Conservation (phyloP, 2,329 filamentous ascomycete genomes). For the Ramichloridium luteum region DNA sequence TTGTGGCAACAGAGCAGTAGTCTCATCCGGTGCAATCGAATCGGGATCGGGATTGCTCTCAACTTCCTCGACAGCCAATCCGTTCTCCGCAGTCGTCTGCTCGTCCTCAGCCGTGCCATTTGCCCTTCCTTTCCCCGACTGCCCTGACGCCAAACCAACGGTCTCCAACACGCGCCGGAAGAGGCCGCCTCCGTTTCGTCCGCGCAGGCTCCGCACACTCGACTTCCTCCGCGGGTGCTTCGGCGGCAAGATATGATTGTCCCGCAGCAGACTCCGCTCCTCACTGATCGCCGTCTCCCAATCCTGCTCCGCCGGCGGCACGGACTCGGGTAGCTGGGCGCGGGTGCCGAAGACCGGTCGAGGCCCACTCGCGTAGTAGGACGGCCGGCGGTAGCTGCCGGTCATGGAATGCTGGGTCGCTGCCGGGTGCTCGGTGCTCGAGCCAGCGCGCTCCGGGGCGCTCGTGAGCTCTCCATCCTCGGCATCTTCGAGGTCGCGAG, state of each 20-base stretch:
- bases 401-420: constrained; percentile 38
- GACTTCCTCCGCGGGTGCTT: constrained; percentile 32
- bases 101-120: constrained; percentile 16
- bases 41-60: constrained; percentile 6
- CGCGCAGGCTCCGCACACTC: constrained; percentile 10
- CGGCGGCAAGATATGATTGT: constrained; percentile 47
- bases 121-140: constrained; percentile 21
- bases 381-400: constrained; percentile 62
- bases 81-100: neutral
- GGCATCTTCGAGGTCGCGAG: constrained; percentile 20
- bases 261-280: constrained; percentile 45
- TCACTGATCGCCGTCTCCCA: constrained; percentile 42
- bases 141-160: constrained; percentile 5
- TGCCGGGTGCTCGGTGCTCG: constrained; percentile 6
- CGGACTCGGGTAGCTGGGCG: constrained; percentile 38
- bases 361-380: constrained; percentile 59
- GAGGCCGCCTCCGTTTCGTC: constrained; percentile 9
- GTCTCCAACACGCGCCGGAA: constrained; percentile 11
- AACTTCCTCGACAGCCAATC: neutral
- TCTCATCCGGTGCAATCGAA: constrained; percentile 26
- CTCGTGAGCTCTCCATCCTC: constrained; percentile 13
- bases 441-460: constrained; percentile 8
- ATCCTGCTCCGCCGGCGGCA: constrained; percentile 35
- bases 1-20: constrained; percentile 34
- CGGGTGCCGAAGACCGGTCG: constrained; percentile 58